phyloP scores from a whole-genome alignment of 2,329 filamentous ascomycete genomes.

The Coniella vitis region DNA sequence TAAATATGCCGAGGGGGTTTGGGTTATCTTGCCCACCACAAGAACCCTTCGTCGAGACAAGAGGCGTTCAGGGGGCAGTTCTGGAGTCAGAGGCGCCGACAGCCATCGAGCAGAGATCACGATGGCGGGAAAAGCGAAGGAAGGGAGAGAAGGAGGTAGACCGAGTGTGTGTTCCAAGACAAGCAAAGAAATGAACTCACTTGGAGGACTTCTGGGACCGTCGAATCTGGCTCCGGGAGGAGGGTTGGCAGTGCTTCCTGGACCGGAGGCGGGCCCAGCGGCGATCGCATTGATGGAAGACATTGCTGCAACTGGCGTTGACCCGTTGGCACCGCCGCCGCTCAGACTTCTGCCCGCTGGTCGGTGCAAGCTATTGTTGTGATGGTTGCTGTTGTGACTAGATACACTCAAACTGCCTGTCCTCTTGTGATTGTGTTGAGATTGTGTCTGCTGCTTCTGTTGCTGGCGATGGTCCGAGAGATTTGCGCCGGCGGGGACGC shows the following conservation, averaged over 20 bases:
- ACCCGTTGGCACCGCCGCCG: slow-evolving; percentile 3
- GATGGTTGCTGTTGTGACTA: not conserved
- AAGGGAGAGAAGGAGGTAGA: not conserved
- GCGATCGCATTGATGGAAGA: slow-evolving; percentile 24
- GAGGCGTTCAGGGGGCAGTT: no score
- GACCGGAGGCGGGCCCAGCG: slow-evolving; percentile 4
- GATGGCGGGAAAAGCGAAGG: not conserved
- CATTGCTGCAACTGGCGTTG: slow-evolving; percentile 19
- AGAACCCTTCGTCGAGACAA: no score
- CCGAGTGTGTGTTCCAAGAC: not conserved
- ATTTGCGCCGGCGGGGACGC: slow-evolving; percentile 21
- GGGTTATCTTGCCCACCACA: not conserved
- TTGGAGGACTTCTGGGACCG: slow-evolving; percentile 56
- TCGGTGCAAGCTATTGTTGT: not conserved
- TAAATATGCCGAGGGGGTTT: slow-evolving; percentile 1
- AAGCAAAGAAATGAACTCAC: slow-evolving; percentile 34
- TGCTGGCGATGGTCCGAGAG: slow-evolving; percentile 42
- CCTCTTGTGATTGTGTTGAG: slow-evolving; percentile 27
- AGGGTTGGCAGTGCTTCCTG: not conserved
- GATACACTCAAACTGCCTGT: slow-evolving; percentile 18
- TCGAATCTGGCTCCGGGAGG: slow-evolving; percentile 34
- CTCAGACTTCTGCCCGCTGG: not conserved
- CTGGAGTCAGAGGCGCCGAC: no score
- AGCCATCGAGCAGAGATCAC: not conserved
- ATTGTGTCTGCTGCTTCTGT: not conserved